Conservation (phyloP, 768 basidiomycete species). For the Clitopilus passeckerianus region DNA sequence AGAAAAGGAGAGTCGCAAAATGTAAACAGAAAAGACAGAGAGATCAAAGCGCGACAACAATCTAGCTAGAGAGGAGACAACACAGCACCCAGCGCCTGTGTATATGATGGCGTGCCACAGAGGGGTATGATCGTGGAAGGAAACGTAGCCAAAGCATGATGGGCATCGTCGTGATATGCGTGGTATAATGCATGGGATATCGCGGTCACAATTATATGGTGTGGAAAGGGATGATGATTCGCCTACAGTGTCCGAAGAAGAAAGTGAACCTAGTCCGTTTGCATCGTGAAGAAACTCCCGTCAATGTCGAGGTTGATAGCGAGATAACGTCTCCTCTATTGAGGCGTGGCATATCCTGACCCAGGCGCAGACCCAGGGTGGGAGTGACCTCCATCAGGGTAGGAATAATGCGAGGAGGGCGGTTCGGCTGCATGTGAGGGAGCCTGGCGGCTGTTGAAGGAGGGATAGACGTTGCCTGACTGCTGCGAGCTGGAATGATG, state of each 20-base stretch:
- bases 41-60: slow-evolving; percentile 9
- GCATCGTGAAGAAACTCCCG: too few species aligned
- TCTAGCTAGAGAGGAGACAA: slow-evolving; percentile 5
- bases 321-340: slow-evolving; percentile 13
- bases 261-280: background rate
- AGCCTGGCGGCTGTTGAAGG: slow-evolving; percentile 27
- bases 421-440: slow-evolving; percentile 8
- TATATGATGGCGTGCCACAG: slow-evolving; percentile 7
- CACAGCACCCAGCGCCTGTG: slow-evolving; percentile 3
- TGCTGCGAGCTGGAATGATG: slow-evolving; percentile 23
- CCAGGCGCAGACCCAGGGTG: slow-evolving; percentile 38
- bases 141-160: background rate
- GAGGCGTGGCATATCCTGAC: slow-evolving; percentile 43
- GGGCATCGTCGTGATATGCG: background rate
- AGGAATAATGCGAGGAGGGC: slow-evolving; percentile 23
- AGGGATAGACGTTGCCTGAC: slow-evolving; percentile 29
- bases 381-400: slow-evolving; percentile 27
- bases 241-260: background rate
- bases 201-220: background rate
- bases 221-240: background rate
- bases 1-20: slow-evolving; percentile 4
- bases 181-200: slow-evolving; percentile 1
- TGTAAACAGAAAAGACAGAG: slow-evolving; percentile 11
- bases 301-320: too few species aligned
- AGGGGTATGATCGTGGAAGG: background rate